Base-by-base conservation (phyloP, 225 moss, liverwort and hornwort species). In the Polytrichum commune region DNA sequence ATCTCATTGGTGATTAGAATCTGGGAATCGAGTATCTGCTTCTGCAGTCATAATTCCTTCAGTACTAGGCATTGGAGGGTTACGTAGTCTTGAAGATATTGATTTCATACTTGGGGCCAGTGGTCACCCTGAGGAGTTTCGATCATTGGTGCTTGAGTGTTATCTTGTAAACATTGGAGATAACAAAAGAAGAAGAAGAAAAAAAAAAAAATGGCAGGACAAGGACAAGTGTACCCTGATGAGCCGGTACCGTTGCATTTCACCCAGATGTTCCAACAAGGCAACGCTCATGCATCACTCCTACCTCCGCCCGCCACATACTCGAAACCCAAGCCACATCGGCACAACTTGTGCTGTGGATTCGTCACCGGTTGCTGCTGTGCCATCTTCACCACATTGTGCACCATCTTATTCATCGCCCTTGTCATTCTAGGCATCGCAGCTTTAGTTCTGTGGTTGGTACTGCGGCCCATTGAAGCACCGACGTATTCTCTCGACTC, bases 391-490 rank as follows among this genome's bases (percentile, higher is more conserved):
- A 64, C 62, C 54, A 35, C 27, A 5, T 25, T 81, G 0, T 81
- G 73, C 32, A 69, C 81, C 1, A 19, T 81, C 7, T 1, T 81
- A 53, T 1, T 81, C 56, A n/a, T 33, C 0, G n/a, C 20, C 19
- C 32, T 58, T 5, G 2, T 70, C 26, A 25, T 75, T 5, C 4
- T 71, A 2, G 81, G 75, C 9, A 4, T 78, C 7, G 18, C 54
- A 4, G 55, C 69, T 9, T 46, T 84, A 19, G n/a, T 81, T 20
- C 6, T 69, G 3, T 84, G 81, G 78, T 13, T 84, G 18, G 18
- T 67, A 0, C 55, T 84, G 9, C 78, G 84, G 8, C 81, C 84
- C 18, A 56, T 83, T 46, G 66, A 78, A 26, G 35, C 67, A 1
- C 81, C 84, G 1, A 69, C 28, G 0, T 78, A 70, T 60, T 32